phyloP scores from a whole-genome alignment of 441 rosid genomes.

The Syzygium syzygioides region DNA sequence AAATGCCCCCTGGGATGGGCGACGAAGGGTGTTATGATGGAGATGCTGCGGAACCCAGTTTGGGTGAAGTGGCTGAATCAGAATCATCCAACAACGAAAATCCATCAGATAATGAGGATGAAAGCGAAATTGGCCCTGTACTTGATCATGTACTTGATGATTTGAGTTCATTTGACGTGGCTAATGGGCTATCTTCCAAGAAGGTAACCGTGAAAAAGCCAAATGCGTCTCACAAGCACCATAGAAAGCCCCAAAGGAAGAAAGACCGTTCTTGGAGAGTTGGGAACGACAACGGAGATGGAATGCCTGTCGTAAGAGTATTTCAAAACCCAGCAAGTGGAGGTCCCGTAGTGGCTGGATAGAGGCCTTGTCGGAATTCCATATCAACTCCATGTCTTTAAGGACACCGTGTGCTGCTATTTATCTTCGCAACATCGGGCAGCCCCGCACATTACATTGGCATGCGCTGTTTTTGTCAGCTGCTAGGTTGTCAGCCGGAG shows the following conservation, averaged over 20 bases:
- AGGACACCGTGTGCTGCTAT: not conserved
- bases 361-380: not conserved
- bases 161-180: slow-evolving; percentile 64
- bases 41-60: slow-evolving; percentile 19
- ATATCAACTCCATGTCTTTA: not conserved
- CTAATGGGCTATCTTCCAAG: slow-evolving; percentile 47
- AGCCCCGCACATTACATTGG: not conserved
- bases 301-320: slow-evolving; percentile 57
- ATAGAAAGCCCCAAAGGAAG: slow-evolving; percentile 70
- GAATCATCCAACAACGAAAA: slow-evolving; percentile 43
- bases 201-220: slow-evolving; percentile 40
- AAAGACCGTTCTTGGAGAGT: slow-evolving; percentile 73
- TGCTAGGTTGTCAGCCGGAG: not conserved
- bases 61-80: slow-evolving; percentile 21
- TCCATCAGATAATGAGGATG: slow-evolving; percentile 9
- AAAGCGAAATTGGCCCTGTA: slow-evolving; percentile 18
- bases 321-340: slow-evolving; percentile 58
- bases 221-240: slow-evolving; percentile 52
- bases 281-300: slow-evolving; percentile 66
- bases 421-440: not conserved
- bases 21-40: slow-evolving; percentile 18
- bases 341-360: slow-evolving; percentile 35
- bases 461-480: not conserved
- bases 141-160: slow-evolving; percentile 59
- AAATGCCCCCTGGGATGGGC: slow-evolving; percentile 62